Conservation (phyloP, 257 asterid species). For the Solanum raphanifolium region DNA sequence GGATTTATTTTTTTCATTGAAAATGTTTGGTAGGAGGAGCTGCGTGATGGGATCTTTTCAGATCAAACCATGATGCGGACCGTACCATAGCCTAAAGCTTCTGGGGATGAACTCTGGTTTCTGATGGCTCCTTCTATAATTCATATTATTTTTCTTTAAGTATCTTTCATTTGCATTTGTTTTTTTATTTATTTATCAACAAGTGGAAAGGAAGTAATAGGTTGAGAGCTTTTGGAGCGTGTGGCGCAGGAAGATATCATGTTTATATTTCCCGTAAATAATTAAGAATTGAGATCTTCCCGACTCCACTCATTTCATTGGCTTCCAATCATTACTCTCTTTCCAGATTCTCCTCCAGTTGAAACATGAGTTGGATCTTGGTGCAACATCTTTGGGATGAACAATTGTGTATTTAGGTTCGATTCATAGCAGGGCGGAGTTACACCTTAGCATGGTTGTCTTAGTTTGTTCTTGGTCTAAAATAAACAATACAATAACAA, state of each 20-base stretch:
- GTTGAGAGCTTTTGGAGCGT: background rate
- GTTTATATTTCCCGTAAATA: background rate
- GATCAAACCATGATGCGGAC: slow-evolving; percentile 2
- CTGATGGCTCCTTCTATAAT: background rate
- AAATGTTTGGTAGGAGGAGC: background rate
- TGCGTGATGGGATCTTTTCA: background rate
- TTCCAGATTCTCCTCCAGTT: background rate
- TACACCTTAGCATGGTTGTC: too few species aligned
- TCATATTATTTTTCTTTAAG: background rate
- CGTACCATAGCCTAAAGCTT: background rate
- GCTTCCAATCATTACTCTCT: background rate
- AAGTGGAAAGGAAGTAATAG: background rate
- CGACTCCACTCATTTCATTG: background rate
- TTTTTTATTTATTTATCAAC: too few species aligned
- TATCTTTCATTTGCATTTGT: background rate
- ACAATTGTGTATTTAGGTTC: too few species aligned
- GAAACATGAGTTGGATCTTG: background rate
- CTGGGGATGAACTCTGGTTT: background rate
- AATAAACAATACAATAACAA: too few species aligned
- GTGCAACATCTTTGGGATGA: too few species aligned
- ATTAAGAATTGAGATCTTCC: background rate
- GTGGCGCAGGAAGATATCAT: background rate
- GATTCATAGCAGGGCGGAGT: too few species aligned
- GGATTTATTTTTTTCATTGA: background rate
- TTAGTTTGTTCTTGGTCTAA: too few species aligned